Base-by-base conservation (phyloP, 306 rosid genomes). In the Vicia faba region DNA sequence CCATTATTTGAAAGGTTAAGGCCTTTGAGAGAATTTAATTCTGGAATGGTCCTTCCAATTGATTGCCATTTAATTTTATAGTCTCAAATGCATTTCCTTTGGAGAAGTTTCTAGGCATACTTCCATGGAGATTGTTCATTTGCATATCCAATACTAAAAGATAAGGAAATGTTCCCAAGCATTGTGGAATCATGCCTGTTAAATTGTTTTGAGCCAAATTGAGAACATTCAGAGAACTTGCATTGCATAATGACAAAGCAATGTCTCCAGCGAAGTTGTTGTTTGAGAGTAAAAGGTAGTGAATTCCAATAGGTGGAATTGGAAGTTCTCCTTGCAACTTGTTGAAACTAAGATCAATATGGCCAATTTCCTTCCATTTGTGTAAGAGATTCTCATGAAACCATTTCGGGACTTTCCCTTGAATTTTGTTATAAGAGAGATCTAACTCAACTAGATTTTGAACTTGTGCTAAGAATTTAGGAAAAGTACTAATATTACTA, bases 51-150 rank as follows among this genome's bases (percentile, higher is more conserved):
- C 43, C 43, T 38, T 38, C 43, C 43, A 38, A 38, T 9, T 38
- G 43, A 38, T 38, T 38, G 12, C 43, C 57, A 25, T 77, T 69
- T 1, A 82, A 78, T 12, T 63, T 63, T 40, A 72, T 39, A 25
- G 55, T 69, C 51, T 61, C 16, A 8, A 81, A 33, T 3, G 0
- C 3, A 55, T 70, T 78, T 36, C 1, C 8, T 11, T 23, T 13
- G 0, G 71, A 11, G 44, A 69, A 69, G 1, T 1, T 19, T 1
- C 0, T 0, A 5, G 79, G 83, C 3, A 84, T 8, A 5, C 35
- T 44, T 6, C 88, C 85, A 0, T n/a, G 3, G 41, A 84, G 73
- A 4, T 28, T 68, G 59, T 84, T 84, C 25, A 2, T 61, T 11
- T 54, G 75, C 35, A 84, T 1, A 64, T 80, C 83, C 54, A 84